Base-by-base conservation (phyloP, 176 grass and related monocot genomes). In the Cenchrus purpureus region DNA sequence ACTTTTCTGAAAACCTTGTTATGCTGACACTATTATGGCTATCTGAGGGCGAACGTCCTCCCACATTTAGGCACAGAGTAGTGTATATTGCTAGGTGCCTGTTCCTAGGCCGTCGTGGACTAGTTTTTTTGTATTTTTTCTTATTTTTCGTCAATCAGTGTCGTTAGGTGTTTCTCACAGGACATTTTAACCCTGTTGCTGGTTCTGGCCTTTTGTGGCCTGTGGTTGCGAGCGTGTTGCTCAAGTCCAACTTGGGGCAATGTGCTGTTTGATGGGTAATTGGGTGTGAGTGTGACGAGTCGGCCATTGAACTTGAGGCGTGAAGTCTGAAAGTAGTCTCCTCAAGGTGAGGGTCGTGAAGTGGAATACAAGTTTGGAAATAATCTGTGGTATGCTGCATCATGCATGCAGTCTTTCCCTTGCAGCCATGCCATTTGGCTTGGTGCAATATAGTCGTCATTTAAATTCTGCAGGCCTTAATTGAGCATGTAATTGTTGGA, bases 81-180 rank as follows among this genome's bases (percentile, higher is more conserved):
- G 79, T 79, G 88, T 82, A 86, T 77, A 87, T 79, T 86, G 71
- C 84, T 90, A 87, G 89, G 84, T 83, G 89, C 68, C 84, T 90
- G 68, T 79, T 83, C 68, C n/a, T 79, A 20, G 74, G 51, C 51
- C 13, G 19, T 28, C 59, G 28, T 90, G 74, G 51, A 61, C 60
- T 78, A 85, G 77, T 52, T 67, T 57, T 16, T 53, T 20, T 31
- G 16, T 68, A 20, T 50, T 52, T 67, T 67, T 29, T 46, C 3
- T 22, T 19, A 31, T 22, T 79, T 54, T 59, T 34, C n/a, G 48
- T 46, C 5, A 25, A 5, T 72, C 53, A 13, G 65, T 51, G 57
- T 82, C 42, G 7, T 73, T 58, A 74, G 67, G 66, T 83, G 68
- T 90, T 82, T 79, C 66, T 79, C 29, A 87, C 84, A 83, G 89